Evolutionary conservation across 495 filamentous ascomycete genomes (phyloP), one percentile per base, ranked within the genome.

Genomic region (Lasiosphaeria hispida): DNA sequence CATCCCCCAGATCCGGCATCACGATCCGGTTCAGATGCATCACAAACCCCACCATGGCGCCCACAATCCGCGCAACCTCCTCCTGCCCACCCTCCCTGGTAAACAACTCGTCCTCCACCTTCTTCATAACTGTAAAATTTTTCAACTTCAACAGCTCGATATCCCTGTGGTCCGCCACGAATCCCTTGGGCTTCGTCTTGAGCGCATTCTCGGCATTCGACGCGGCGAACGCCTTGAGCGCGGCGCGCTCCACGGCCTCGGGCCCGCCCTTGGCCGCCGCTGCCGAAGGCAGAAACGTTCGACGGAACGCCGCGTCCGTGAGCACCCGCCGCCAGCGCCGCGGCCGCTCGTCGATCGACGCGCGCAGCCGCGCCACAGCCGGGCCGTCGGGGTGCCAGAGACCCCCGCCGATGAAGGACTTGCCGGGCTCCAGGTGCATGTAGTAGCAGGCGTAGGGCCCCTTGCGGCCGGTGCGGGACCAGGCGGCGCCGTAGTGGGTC

Each of bases 391-490:
- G 90, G 56, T 85, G 78, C 88, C 88, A 96, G 9, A 95, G 70
- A 0, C 91, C 91, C 30, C 87, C 89, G 45, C 88, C 91, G 75
- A 84, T 56, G 63, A 80, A 72, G 55, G 64, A 70, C n/a, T 53
- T 47, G 7, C 65, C 68, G 2, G 77, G 77, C 41, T 80, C 77
- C 30, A 69, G 40, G 62, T 79, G 76, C 3, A 78, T 57, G 73
- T 93, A 94, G 68, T 96, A 95, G 55, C 83, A 86, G 11, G 90
- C 90, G 67, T 94, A 94, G 36, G 89, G 87, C 8, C 91, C 89
- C 66, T 95, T 94, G 47, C 87, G 80, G 17, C 91, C 91, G 1
- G 90, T 95, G 11, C 90, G 83, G 45, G 87, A 92, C 87, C 88
- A 96, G 44, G 88, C 89, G 35, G 88, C 90, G 5, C 87, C 88